Evolutionary conservation across 768 basidiomycete species (phyloP).

Genomic region (Termitomyces sp.): DNA sequence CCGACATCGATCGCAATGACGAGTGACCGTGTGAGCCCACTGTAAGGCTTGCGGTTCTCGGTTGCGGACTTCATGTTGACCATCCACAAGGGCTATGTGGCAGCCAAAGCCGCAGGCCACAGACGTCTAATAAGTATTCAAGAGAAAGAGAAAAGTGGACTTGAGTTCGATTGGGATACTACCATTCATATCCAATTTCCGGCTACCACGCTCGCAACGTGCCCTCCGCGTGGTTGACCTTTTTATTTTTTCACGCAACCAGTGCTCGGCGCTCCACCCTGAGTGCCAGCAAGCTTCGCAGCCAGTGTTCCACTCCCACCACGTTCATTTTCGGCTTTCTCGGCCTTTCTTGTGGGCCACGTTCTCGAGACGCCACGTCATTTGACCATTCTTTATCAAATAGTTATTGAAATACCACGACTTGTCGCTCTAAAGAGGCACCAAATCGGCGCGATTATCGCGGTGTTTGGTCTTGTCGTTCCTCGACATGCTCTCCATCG

Average conservation of each 20-base stretch:
- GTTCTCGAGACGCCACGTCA: conserved; percentile 10
- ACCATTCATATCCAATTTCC: conserved; percentile 13
- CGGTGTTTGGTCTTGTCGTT: conserved; percentile 35
- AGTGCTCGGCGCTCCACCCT: neutral
- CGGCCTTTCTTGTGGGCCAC: conserved; percentile 12
- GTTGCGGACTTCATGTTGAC: conserved; percentile 25
- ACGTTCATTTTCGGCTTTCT: conserved; percentile 13
- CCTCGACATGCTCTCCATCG: conserved; percentile 40
- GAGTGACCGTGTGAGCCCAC: conserved; percentile 58
- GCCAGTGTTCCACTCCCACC: neutral
- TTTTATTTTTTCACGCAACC: no score
- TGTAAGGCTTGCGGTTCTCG: conserved; percentile 73
- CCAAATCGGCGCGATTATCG: conserved; percentile 37
- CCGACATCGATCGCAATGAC: conserved; percentile 81
- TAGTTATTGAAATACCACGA: conserved; percentile 3
- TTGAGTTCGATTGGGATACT: conserved; percentile 19
- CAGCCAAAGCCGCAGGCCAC: conserved; percentile 8
- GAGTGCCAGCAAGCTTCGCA: neutral
- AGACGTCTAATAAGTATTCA: conserved; percentile 10
- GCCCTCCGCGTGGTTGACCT: conserved; percentile 4
- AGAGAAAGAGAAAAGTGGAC: conserved; percentile 11
- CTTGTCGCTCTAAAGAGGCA: conserved; percentile 18
- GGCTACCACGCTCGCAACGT: conserved; percentile 16
- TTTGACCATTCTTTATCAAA: conserved; percentile 18
- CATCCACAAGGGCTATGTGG: conserved; percentile 7